Evolutionary conservation across 1,284 basidiomycete species (phyloP).

Genomic region (Austroboletus novae-zelandiae): DNA sequence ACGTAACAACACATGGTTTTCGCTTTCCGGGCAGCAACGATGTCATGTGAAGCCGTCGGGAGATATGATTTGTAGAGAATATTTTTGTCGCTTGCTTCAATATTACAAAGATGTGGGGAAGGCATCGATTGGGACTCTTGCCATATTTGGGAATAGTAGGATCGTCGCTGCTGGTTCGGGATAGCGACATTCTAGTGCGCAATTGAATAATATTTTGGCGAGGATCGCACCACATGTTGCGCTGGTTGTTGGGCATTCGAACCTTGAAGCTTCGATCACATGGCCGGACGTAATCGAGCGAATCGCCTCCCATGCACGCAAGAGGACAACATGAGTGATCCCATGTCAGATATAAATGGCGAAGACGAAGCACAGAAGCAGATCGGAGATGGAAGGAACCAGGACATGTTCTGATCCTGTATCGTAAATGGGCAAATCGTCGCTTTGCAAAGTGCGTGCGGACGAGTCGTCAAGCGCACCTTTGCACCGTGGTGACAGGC

Average conservation of each 20-base stretch:
- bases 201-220: constrained; percentile 4
- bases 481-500: background rate
- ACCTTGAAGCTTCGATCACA: constrained; percentile 14
- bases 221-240: constrained; percentile 11
- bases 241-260: constrained; percentile 6
- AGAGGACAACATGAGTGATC: constrained; percentile 1
- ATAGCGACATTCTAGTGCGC: constrained; percentile 10
- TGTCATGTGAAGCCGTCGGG: constrained; percentile 10
- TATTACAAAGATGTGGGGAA: constrained; percentile 1
- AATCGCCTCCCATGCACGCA: background rate
- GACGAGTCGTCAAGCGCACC: constrained; percentile 1
- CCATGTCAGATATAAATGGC: constrained; percentile 17
- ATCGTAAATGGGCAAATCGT: constrained; percentile 13
- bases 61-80: constrained; percentile 2
- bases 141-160: constrained; percentile 5
- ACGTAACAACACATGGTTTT: constrained; percentile 17
- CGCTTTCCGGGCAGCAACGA: constrained; percentile 18
- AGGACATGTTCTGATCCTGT: constrained; percentile 10
- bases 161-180: constrained; percentile 17
- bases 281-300: constrained; percentile 13
- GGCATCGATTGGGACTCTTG: background rate
- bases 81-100: background rate
- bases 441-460: background rate
- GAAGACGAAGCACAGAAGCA: constrained; percentile 22
- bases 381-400: constrained; percentile 24